Evolutionary conservation across 345 rosid species (phyloP).

Genomic region (Populus tremula): DNA sequence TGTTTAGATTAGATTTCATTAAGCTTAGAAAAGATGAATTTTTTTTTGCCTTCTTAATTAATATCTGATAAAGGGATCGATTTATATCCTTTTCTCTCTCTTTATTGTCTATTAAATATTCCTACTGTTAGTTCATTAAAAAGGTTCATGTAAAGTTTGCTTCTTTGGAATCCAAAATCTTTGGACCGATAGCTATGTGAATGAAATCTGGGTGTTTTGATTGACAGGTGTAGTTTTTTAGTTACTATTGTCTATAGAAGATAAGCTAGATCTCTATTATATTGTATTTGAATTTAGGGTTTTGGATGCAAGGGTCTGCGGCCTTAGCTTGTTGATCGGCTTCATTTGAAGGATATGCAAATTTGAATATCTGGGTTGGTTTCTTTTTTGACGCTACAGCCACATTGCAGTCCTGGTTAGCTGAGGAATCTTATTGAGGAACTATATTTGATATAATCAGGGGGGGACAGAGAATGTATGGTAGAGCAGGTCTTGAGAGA

Average conservation of each 20-base stretch:
- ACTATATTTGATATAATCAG: background rate
- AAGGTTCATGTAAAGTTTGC: background rate
- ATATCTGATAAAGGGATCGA: background rate
- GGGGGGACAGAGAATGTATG: conserved; percentile 57
- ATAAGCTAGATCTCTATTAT: background rate
- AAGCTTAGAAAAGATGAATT: background rate
- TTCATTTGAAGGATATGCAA: conserved; percentile 6
- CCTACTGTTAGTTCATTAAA: background rate
- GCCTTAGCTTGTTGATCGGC: background rate
- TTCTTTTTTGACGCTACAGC: background rate
- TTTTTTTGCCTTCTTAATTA: background rate
- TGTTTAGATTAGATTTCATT: background rate
- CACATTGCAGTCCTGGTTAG: background rate
- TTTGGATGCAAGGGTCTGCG: background rate
- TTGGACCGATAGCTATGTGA: background rate
- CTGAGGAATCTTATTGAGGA: background rate
- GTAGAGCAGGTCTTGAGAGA: conserved; percentile 84
- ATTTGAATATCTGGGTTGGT: conserved; percentile 2
- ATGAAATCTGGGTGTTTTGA: background rate
- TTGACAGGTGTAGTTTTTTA: background rate
- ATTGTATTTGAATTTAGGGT: conserved; percentile 16
- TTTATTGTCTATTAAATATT: background rate
- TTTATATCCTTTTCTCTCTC: background rate
- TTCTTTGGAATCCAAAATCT: conserved; percentile 7
- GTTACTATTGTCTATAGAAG: background rate